Percentiles rank a stretch among this genome's conserved stretches.
These are phyloP conservation scores for Phialophora expanda DNA, from an alignment of 2,329 filamentous ascomycete species.

Conservation along the genomic window DNA sequence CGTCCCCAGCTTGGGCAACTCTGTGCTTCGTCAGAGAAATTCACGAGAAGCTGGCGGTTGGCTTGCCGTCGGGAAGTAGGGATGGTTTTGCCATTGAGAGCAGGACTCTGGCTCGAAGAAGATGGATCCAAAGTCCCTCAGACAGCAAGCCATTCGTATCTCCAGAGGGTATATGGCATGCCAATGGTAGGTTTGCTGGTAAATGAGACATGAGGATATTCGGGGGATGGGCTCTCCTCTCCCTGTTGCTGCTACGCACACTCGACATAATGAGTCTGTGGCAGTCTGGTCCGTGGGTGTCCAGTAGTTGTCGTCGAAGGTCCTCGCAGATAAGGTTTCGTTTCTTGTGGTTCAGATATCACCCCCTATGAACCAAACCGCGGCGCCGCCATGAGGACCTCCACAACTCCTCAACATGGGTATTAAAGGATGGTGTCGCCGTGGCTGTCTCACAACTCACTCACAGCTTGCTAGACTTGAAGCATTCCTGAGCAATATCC, in stretches of 20 bases:
- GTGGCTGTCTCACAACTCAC: background rate
- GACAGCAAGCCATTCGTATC: background rate
- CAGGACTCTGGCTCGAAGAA: too few relatives aligned
- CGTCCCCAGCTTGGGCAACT: too few relatives aligned
- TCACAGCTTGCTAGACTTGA: background rate
- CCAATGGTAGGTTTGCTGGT: background rate
- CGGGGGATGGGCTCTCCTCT: background rate
- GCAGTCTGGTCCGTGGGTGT: background rate
- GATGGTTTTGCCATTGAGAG: too few relatives aligned
- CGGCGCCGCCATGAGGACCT: background rate
- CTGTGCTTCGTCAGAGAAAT: too few relatives aligned
- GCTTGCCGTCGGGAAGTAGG: too few relatives aligned
- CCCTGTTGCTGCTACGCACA: background rate
- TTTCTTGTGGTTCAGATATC: background rate
- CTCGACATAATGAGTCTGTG: background rate
- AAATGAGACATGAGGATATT: background rate
- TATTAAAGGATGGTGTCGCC: background rate
- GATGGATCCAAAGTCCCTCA: too few relatives aligned
- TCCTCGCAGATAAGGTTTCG: background rate
- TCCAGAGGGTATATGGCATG: background rate
- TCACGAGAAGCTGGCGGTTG: too few relatives aligned
- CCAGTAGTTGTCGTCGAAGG: background rate
- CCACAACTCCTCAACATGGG: background rate
- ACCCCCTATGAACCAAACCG: background rate
- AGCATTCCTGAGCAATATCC: background rate